Conservation (phyloP, 1,139 yeast genomes). For the Suzukiozyma palmioleophila region DNA sequence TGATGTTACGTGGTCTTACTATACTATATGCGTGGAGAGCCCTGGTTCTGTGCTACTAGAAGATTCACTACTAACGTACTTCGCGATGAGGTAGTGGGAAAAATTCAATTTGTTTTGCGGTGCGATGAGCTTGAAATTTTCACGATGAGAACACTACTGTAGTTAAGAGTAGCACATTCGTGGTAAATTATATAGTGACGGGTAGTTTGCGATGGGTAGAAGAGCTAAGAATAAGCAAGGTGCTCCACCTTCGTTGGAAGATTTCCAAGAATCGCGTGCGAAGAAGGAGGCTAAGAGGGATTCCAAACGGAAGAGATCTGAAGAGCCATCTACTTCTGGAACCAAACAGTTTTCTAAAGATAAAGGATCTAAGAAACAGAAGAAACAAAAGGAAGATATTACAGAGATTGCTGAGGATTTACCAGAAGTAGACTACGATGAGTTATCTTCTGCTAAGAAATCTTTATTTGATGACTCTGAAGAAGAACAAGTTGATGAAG, state of each 20-base stretch:
- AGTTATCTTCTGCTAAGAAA: conserved; percentile 62
- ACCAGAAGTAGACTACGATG: conserved; percentile 64
- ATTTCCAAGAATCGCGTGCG: conserved; percentile 60
- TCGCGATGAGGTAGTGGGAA: not conserved
- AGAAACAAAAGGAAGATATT: conserved; percentile 23
- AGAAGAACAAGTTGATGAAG: conserved; percentile 39
- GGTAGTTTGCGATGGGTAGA: conserved; percentile 67
- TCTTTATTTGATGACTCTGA: conserved; percentile 74
- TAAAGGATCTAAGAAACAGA: conserved; percentile 13
- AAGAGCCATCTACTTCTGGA: conserved; percentile 4
- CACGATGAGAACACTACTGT: not conserved
- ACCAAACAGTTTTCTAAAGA: not conserved
- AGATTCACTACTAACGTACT: too few species aligned
- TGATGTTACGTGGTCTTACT: too few species aligned
- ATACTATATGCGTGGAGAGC: too few species aligned
- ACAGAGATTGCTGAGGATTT: conserved; percentile 44
- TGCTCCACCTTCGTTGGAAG: conserved; percentile 82
- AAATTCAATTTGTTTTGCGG: not conserved
- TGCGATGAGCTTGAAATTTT: conserved; percentile 4
- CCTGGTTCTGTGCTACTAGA: too few species aligned
- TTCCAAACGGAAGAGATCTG: conserved; percentile 19
- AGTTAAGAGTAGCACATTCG: too few species aligned
- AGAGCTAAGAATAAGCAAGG: conserved; percentile 89
- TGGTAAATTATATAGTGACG: not conserved
- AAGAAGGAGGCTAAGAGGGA: conserved; percentile 38